A percentile compares a stretch with the other conserved stretches of the same genome.
phyloP scores from a whole-genome alignment of 106 monocot genomes.

The Dioscorea zingiberensis region DNA sequence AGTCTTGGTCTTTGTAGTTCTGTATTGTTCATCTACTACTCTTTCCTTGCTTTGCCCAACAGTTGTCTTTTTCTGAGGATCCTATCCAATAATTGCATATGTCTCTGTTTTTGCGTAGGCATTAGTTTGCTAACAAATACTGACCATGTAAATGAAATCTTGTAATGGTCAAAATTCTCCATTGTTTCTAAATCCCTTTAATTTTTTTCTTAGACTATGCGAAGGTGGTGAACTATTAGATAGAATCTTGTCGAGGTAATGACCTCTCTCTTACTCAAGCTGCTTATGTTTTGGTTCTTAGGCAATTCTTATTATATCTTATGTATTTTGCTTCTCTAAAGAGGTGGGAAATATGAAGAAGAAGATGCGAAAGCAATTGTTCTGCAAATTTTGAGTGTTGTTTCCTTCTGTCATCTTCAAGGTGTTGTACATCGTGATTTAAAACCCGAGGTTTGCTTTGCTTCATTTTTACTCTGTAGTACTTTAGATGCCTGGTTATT shows the following conservation, averaged over 20 bases:
- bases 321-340: slow-evolving; percentile 19
- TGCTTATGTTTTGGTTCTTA: too few species aligned
- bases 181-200: neutral
- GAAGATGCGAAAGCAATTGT: slow-evolving; percentile 73
- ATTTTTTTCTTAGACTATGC: slow-evolving; percentile 37
- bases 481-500: neutral
- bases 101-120: too few species aligned
- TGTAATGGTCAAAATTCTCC: neutral
- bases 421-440: slow-evolving; percentile 82
- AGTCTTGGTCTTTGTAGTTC: too few species aligned
- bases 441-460: slow-evolving; percentile 73
- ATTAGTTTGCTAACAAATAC: too few species aligned
- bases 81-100: too few species aligned
- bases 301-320: too few species aligned
- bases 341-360: slow-evolving; percentile 72
- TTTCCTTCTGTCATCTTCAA: slow-evolving; percentile 82
- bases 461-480: neutral
- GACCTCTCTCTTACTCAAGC: neutral
- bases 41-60: too few species aligned
- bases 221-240: slow-evolving; percentile 81
- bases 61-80: too few species aligned
- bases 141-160: too few species aligned
- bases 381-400: slow-evolving; percentile 64
- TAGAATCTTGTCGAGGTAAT: slow-evolving; percentile 74
- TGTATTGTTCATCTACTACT: too few species aligned